Evolutionary conservation across 768 basidiomycete species (phyloP).

Genomic region (Boletus fagicola): DNA sequence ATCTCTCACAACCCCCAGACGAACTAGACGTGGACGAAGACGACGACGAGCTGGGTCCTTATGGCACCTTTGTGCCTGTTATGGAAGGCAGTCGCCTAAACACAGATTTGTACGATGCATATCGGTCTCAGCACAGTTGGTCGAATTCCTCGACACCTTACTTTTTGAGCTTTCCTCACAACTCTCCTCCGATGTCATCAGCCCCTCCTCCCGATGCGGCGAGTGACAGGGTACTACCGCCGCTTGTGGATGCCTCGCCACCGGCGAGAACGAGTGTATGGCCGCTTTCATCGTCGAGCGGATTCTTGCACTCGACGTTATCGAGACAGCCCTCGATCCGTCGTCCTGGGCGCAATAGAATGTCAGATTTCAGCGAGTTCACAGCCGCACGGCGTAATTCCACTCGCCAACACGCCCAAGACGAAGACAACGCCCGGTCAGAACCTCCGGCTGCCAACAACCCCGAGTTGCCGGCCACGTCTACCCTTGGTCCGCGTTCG

Average conservation of each 20-base stretch:
- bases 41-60: constrained; percentile 58
- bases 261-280: constrained; percentile 21
- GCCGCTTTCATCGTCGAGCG: constrained; percentile 26
- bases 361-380: constrained; percentile 72
- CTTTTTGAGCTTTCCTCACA: constrained; percentile 22
- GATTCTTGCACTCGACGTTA: constrained; percentile 34
- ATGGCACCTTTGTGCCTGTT: constrained; percentile 34
- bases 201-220: constrained; percentile 25
- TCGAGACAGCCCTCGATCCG: constrained; percentile 62
- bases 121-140: constrained; percentile 39
- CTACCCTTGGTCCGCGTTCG: constrained; percentile 15
- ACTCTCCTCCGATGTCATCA: constrained; percentile 28
- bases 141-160: constrained; percentile 29
- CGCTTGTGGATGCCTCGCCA: constrained; percentile 28
- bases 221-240: constrained; percentile 29
- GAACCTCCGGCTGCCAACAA: constrained; percentile 5
- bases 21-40: constrained; percentile 65
- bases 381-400: constrained; percentile 61
- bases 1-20: constrained; percentile 49
- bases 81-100: constrained; percentile 57
- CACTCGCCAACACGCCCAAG: constrained; percentile 35
- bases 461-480: background rate
- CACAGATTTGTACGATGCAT: constrained; percentile 65
- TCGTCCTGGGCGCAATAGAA: constrained; percentile 51
- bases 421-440: constrained; percentile 23